phyloP scores from a whole-genome alignment of 306 rosid genomes.

The Pyrus communis region DNA sequence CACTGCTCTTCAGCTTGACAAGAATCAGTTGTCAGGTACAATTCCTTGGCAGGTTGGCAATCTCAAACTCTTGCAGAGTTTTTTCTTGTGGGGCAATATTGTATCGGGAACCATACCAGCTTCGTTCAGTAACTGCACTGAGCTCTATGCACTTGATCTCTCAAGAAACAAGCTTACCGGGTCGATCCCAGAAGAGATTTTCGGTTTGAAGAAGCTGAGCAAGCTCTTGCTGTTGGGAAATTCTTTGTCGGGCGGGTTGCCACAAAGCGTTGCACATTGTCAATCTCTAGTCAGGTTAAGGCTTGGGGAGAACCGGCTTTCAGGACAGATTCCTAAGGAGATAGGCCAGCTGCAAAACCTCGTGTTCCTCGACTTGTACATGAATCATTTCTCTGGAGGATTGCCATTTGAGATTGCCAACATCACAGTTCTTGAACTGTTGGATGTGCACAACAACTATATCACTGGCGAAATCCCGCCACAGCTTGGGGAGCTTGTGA shows the following conservation, averaged over 20 bases:
- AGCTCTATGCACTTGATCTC: conserved; percentile 89
- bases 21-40: conserved; percentile 79
- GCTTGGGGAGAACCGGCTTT: conserved; percentile 90
- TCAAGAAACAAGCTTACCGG: conserved; percentile 91
- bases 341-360: conserved; percentile 79
- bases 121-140: conserved; percentile 86
- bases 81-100: conserved; percentile 88
- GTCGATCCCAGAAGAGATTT: conserved; percentile 82
- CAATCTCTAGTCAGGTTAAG: conserved; percentile 78
- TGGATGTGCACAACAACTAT: conserved; percentile 79
- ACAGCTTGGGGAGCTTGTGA: conserved; percentile 69
- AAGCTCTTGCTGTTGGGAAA: conserved; percentile 94
- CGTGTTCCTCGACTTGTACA: conserved; percentile 86
- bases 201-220: conserved; percentile 82
- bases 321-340: conserved; percentile 82
- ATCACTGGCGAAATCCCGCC: conserved; percentile 70
- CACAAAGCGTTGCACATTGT: conserved; percentile 62
- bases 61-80: conserved; percentile 55
- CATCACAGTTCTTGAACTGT: conserved; percentile 79
- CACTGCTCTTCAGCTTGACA: conserved; percentile 82
- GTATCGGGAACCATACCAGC: conserved; percentile 81
- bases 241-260: conserved; percentile 66
- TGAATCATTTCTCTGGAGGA: conserved; percentile 78
- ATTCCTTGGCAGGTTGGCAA: conserved; percentile 83
- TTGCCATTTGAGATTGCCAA: conserved; percentile 78